Conservation (phyloP, 345 rosid genomes). For the Brassica cretica region DNA sequence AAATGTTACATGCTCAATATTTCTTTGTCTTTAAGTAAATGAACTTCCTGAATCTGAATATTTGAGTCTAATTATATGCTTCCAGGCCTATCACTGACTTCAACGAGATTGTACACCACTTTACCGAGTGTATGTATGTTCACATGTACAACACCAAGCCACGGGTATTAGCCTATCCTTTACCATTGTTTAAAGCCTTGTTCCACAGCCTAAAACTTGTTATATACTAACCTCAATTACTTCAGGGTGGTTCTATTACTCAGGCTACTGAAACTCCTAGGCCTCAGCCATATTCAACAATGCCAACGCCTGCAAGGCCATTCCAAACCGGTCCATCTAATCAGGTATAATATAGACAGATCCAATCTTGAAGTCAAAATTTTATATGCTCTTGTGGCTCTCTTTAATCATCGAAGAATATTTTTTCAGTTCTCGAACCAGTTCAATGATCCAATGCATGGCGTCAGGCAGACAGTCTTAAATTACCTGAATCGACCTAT, state of each 20-base stretch:
- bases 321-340: constrained; percentile 51
- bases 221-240: constrained; percentile 14
- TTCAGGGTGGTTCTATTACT: constrained; percentile 45
- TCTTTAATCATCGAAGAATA: constrained; percentile 13
- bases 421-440: constrained; percentile 50
- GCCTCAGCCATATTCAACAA: constrained; percentile 57
- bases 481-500: constrained; percentile 60
- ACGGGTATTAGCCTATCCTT: constrained; percentile 55
- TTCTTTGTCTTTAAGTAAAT: not conserved
- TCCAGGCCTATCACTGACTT: constrained; percentile 86
- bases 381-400: not conserved
- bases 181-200: not conserved
- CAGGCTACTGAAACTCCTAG: constrained; percentile 41
- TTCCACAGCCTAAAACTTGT: constrained; percentile 4
- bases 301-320: constrained; percentile 47
- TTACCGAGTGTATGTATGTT: constrained; percentile 85
- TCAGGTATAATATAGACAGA: constrained; percentile 48
- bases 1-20: not conserved
- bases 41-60: not conserved
- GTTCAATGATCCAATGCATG: constrained; percentile 43
- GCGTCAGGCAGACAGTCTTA: constrained; percentile 49
- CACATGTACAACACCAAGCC: constrained; percentile 71
- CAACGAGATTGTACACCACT: constrained; percentile 81
- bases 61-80: constrained; percentile 19
- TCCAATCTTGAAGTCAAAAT: not conserved